Evolutionary conservation across 2,329 filamentous ascomycete species (phyloP).

Genomic region (Stemphylium lycopersici): DNA sequence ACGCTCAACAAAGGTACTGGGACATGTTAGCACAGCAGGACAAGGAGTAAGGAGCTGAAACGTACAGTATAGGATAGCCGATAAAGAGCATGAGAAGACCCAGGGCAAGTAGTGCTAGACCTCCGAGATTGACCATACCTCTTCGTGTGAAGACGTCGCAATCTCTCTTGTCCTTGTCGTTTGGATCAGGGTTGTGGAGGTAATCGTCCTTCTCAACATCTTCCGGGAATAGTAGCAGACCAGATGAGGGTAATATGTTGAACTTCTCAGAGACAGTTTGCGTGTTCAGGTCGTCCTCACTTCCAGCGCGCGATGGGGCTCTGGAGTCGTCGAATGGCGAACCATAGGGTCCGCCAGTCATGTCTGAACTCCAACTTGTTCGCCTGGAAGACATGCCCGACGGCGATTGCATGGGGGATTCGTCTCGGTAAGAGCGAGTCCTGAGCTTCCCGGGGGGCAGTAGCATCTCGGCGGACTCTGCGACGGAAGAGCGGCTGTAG

Average conservation of each 20-base stretch:
- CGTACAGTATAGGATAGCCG: constrained; percentile 72
- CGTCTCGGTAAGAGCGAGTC: constrained; percentile 59
- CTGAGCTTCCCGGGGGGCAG: constrained; percentile 57
- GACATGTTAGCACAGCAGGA: constrained; percentile 17
- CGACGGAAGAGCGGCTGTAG: constrained; percentile 44
- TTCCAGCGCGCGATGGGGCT: constrained; percentile 64
- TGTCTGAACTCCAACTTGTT: constrained; percentile 70
- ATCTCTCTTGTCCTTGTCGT: constrained; percentile 65
- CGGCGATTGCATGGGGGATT: constrained; percentile 57
- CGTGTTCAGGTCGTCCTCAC: constrained; percentile 71
- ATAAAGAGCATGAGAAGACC: constrained; percentile 71
- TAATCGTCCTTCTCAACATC: constrained; percentile 77
- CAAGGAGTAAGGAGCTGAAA: constrained; percentile 12
- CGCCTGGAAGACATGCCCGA: constrained; percentile 64
- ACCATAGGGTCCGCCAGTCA: constrained; percentile 57
- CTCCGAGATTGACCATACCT: constrained; percentile 69
- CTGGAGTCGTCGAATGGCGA: constrained; percentile 67
- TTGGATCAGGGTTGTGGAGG: constrained; percentile 72
- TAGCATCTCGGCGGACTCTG: constrained; percentile 58
- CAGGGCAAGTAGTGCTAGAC: constrained; percentile 63
- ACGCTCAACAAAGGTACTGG: constrained; percentile 64
- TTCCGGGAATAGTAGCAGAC: constrained; percentile 70
- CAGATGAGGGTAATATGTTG: constrained; percentile 71
- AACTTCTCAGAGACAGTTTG: constrained; percentile 77
- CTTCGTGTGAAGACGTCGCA: constrained; percentile 70